These are phyloP conservation scores for Backusella liffmaniae DNA, from an alignment of 192 early-diverging fungal genomes.

Conservation along the genomic window DNA sequence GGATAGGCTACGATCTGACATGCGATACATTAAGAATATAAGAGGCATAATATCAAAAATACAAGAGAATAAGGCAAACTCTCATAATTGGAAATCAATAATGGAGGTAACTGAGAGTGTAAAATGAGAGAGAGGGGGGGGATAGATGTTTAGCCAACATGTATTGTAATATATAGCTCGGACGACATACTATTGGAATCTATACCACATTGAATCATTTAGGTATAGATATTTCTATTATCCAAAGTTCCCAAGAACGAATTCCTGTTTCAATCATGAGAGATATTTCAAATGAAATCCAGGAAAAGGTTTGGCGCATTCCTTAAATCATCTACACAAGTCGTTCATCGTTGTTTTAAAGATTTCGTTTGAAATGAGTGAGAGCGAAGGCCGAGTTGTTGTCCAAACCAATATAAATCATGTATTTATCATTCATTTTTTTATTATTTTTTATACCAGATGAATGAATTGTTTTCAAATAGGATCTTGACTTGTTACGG, in stretches of 20 bases:
- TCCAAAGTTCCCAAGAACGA: conserved; percentile 23
- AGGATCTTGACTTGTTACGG: conserved; percentile 70
- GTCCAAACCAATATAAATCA: conserved; percentile 55
- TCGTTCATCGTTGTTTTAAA: conserved; percentile 15
- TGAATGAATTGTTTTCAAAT: conserved; percentile 17
- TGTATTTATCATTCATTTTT: conserved; percentile 15
- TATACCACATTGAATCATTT: conserved; percentile 28
- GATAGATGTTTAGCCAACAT: background rate
- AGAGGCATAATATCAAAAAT: conserved; percentile 32
- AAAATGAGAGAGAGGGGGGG: background rate
- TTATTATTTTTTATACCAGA: background rate
- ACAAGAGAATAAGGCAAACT: conserved; percentile 40
- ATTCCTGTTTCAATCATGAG: background rate
- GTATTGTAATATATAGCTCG: conserved; percentile 41
- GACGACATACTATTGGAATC: conserved; percentile 56
- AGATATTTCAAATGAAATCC: background rate
- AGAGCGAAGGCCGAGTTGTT: conserved; percentile 52
- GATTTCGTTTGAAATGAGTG: conserved; percentile 76
- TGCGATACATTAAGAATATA: conserved; percentile 45
- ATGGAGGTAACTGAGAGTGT: conserved; percentile 45
- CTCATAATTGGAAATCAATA: conserved; percentile 61
- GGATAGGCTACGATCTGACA: conserved; percentile 2
- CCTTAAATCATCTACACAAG: background rate
- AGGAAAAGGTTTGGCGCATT: conserved; percentile 36
- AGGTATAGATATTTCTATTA: conserved; percentile 15